Conservation (phyloP, 306 rosid species). For the Lathyrus aphaca region DNA sequence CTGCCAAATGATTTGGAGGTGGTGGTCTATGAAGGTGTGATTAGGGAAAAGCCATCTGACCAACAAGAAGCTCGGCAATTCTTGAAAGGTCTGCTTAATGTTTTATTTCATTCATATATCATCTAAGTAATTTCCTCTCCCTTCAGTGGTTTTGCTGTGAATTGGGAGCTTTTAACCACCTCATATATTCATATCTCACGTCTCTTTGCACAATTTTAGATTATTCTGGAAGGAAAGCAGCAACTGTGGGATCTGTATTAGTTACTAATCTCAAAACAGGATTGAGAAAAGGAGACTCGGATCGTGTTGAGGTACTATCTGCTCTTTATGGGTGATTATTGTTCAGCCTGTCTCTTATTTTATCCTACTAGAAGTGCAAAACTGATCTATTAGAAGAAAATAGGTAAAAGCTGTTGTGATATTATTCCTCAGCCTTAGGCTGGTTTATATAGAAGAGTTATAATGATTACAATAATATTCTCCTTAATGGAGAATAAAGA, state of each 20-base stretch:
- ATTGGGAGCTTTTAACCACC: constrained; percentile 10
- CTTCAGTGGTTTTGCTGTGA: not conserved
- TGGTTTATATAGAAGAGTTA: no score
- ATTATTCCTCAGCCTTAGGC: no score
- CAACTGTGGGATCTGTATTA: constrained; percentile 85
- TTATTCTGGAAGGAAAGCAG: constrained; percentile 84
- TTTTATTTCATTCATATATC: constrained; percentile 24
- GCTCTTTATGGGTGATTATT: constrained; percentile 22
- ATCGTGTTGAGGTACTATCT: constrained; percentile 75
- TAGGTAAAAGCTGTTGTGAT: no score
- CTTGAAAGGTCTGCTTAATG: constrained; percentile 68
- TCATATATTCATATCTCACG: constrained; percentile 13
- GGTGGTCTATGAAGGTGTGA: constrained; percentile 88
- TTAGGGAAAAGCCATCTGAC: constrained; percentile 93
- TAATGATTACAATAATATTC: no score
- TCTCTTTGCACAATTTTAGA: constrained; percentile 49
- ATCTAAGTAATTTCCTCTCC: constrained; percentile 4
- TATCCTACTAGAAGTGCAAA: no score
- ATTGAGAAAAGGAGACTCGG: constrained; percentile 85
- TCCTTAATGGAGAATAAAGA: no score
- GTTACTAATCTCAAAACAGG: constrained; percentile 93
- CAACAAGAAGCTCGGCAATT: constrained; percentile 90
- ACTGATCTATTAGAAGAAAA: no score
- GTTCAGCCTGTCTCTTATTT: constrained; percentile 11
- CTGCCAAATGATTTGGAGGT: constrained; percentile 80